Base-by-base conservation (phyloP, 495 filamentous ascomycete species). In the Bombardia bombarda region DNA sequence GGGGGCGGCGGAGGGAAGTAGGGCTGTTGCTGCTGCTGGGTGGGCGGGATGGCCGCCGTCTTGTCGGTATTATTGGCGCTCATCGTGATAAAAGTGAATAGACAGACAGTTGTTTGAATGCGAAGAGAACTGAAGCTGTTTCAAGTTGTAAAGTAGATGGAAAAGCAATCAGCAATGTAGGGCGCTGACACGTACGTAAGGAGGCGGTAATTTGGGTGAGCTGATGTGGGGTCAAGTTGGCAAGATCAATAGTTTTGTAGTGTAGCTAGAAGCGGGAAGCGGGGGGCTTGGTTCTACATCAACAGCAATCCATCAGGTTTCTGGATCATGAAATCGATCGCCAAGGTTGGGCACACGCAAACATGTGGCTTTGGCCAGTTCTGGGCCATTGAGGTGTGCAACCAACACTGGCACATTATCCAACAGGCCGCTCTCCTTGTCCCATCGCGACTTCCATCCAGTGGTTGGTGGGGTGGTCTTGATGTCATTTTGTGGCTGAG, bases 1-100 rank as follows among this genome's bases (percentile, higher is more conserved):
- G 47, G 47, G 0, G 53, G 53, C 20, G 56, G 58, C 5, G 50
- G 53, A 12, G 53, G 55, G 0, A 54, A 49, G 34, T 51, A 51
- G 23, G 43, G 47, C n/a, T 45, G 49, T 2, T 46, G 26, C 18
- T 53, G 32, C 34, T 40, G 40, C 8, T 47, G 37, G 18, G 39
- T 38, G 7, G 47, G 32, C 22, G 38, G 44, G 20, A 36, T 37
- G 25, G 26, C 38, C 22, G 43, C 40, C 26, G 38, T 50, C 35
- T 47, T 42, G 20, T 49, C 40, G 23, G 45, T 46, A 34, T 53
- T 46, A 31, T 28, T 46, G 7, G 42, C 36, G 38, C 31, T 51
- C 50, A 53, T 56, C n/a, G 33, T 49, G 23, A 22, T 32, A n/a
- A 18, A 20, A 25, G n/a, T 24, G 23, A 26, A 18, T 8, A 12